These are phyloP conservation scores for Talaromyces albobiverticillius DNA, from an alignment of 2,329 filamentous ascomycete species.

Conservation along the genomic window DNA sequence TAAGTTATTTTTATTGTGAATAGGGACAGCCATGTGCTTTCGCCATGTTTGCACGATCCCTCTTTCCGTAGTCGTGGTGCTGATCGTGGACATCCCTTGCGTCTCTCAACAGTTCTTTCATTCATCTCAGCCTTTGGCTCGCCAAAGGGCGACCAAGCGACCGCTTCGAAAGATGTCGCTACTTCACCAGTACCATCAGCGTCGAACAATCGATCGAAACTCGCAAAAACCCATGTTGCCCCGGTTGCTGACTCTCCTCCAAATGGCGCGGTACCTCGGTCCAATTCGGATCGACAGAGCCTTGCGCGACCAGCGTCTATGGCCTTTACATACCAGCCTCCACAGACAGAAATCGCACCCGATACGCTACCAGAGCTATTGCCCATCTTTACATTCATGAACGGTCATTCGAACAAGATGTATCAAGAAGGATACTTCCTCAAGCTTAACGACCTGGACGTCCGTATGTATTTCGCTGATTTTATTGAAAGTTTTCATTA, in stretches of 20 bases:
- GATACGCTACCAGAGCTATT: constrained; percentile 90
- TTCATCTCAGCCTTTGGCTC: constrained; percentile 68
- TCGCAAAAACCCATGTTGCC: constrained; percentile 7
- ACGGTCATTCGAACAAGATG: constrained; percentile 91
- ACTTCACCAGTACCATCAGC: constrained; percentile 26
- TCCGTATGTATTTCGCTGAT: constrained; percentile 60
- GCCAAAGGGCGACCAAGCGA: constrained; percentile 36
- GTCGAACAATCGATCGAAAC: constrained; percentile 4
- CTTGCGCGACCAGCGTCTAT: constrained; percentile 75
- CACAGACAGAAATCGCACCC: constrained; percentile 76
- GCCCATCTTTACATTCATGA: constrained; percentile 90
- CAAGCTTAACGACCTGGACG: constrained; percentile 92
- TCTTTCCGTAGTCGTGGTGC: constrained; percentile 49
- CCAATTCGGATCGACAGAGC: constrained; percentile 43
- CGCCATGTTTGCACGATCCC: too few relatives aligned
- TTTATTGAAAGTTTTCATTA: not conserved
- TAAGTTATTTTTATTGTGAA: constrained; percentile 22
- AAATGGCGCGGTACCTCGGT: constrained; percentile 14
- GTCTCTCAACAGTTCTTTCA: constrained; percentile 73
- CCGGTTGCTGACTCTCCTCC: constrained; percentile 2
- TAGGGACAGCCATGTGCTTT: constrained; percentile 33
- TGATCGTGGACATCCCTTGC: constrained; percentile 79
- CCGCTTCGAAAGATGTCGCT: constrained; percentile 26
- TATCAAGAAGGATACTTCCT: constrained; percentile 98
- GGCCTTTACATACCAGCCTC: constrained; percentile 79